Base-by-base conservation (phyloP, 371 early-diverging fungal genomes). In the Fennellomyces sp. region DNA sequence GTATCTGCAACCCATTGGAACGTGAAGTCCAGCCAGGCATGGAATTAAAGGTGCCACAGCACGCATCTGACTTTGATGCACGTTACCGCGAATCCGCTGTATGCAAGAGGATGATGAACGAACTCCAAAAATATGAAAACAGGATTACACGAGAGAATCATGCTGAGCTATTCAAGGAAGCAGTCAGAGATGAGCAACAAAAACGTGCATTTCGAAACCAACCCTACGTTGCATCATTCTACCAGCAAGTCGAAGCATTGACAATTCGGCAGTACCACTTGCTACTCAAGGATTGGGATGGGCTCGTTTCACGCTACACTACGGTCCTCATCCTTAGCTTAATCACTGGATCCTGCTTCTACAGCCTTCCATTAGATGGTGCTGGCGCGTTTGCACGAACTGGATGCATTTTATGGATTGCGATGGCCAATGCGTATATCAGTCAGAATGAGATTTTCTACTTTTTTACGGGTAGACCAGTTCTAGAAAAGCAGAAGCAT, bases 331-430 rank as follows among this genome's bases (percentile, higher is more conserved):
- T 86, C 52, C 84, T 83, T 75, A 85, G 88, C 45, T 61, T 86
- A 30, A 82, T 89, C 57, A 81, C 85, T 60, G 88, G 88, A 29
- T 83, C 86, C 10, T 81, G 86, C 38, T 90, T 87, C 72, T 82
- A 79, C 57, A 61, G 69, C 54, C 57, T 89, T 49, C 85, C 86
- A 10, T 52, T 55, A 2, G 68, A 66, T 51, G 72, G 77, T 5
- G 49, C 66, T 23, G 88, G 90, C 25, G 81, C 86, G 56, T 92
- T 88, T 68, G 81, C 83, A 0, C 83, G 91, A 27, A 87, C 88
- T 31, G 89, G 42, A 17, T 88, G 81, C 13, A 59, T 87, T 5
- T 83, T 85, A 47, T 84, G 84, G 33, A 67, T 78, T 5, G 63
- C 82, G 1, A 54, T 88, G 12, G 82, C 84, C 63, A 86, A 80